Base-by-base conservation (phyloP, 2,329 filamentous ascomycete species). In the Cladophialophora immunda region DNA sequence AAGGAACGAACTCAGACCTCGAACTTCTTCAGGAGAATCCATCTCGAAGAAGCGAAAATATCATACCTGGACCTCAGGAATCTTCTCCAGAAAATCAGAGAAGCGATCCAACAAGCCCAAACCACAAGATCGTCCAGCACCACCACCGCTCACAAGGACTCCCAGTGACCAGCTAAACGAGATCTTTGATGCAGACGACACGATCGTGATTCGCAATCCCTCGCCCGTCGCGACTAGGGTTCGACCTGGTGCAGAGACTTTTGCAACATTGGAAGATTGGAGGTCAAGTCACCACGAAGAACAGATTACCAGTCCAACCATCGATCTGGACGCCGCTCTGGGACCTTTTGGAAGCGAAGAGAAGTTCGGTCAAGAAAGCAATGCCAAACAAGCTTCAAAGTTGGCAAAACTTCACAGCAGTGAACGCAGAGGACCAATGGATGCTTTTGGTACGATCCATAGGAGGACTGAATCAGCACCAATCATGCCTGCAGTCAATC, bases 291-390 rank as follows among this genome's bases (percentile, higher is more conserved):
- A 30, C 5, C 68, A 75, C 2, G 84, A 87, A 8, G 87, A 89
- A 55, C 92, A 96, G 66, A 78, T 86, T 2, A 85, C 90, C 60
- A 92, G 89, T 74, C 90, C 92, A 7, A 90, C 97, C 78, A 96
- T 99, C 70, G 95, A 99, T 77, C 82, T 99, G 50, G 95, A 99
- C 80, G 94, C 94, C 19, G 95, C 94, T 29, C 85, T 98, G 1
- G 94, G 93, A 1, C 93, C 94, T 0, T 97, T 97, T 78, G 95
- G 96, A 74, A 97, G 93, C 0, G 80, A 81, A 7, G 80, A 81
- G 59, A 79, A 79, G 73, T 58, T 70, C 27, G 75, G 76, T n/a
- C 73, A 75, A 19, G 71, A 74, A 25, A 72, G 71, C 38, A 70
- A 73, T 65, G 19, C 29, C 41, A 62, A 58, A 59, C 66, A 60